Evolutionary conservation across 805 yeast genomes (phyloP), one percentile per base, ranked within the genome.

Genomic region (Alloascoidea africana): DNA sequence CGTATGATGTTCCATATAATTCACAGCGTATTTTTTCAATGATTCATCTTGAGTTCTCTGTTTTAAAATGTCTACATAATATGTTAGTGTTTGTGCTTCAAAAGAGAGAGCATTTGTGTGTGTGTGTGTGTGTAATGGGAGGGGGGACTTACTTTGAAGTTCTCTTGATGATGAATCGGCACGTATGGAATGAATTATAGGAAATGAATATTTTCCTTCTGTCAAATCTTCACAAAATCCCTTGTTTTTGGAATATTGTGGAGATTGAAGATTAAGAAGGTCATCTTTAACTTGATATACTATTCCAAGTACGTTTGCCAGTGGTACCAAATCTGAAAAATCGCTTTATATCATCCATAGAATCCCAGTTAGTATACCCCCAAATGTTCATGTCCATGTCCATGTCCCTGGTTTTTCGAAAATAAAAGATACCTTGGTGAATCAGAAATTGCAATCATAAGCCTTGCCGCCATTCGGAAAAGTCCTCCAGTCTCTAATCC

Each of bases 141-240:
- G 14, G n/a, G 8, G 5, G 5, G 14, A 41, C 52, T 35, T 39
- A 49, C 53, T 53, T 38, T 65, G 43, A 6, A 76, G 50, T 38
- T 65, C 66, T 39, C 59, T 54, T 37, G 63, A 61, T 1, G 47
- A 43, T 2, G 48, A 42, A 36, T 60, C 61, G 27, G 51, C 47
- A 14, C 60, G 49, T 2, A 79, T 55, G 3, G 76, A 66, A 53
- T 84, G 91, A 14, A 87, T 68, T 2, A 87, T 73, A 0, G 96
- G 96, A 44, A 83, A 80, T 0, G 94, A 83, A 42, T 80, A 71
- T 55, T 86, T 87, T 0, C 96, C 96, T 53, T 87, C 96, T 0
- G 85, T 73, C 18, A 87, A 66, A 51, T 87, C 97, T 48, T 87
- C 96, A 38, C 84, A 73, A 44, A 69, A 69, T 2, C 94, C 94